Conservation (phyloP, 169 alveolate genomes). For the Ichthyophthirius multifiliis region DNA sequence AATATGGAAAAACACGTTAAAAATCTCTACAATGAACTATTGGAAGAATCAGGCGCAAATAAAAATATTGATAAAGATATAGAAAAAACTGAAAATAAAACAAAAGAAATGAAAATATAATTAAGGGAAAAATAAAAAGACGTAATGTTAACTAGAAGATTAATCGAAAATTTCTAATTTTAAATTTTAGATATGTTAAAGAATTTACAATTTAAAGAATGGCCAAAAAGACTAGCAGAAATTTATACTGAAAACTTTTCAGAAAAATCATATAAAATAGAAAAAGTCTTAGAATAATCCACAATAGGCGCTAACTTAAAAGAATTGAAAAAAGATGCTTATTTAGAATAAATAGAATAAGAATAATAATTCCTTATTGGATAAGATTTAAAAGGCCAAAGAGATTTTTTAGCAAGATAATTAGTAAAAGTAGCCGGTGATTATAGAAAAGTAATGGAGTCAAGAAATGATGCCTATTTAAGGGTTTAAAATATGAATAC, state of each 20-base stretch:
- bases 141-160: not conserved
- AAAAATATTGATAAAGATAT: constrained; percentile 14
- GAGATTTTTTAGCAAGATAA: not conserved
- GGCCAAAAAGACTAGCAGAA: not conserved
- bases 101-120: not conserved
- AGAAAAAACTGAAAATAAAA: not conserved
- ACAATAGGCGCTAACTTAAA: constrained; percentile 1
- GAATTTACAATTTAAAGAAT: not conserved
- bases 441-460: not conserved
- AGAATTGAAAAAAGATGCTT: constrained; percentile 24
- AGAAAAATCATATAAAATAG: not conserved
- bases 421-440: constrained; percentile 4
- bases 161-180: constrained; percentile 18
- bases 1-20: constrained; percentile 48
- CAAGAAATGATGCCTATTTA: constrained; percentile 20
- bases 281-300: not conserved
- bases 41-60: constrained; percentile 37
- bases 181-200: not conserved
- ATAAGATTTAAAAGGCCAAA: constrained; percentile 10
- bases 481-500: constrained; percentile 22
- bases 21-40: constrained; percentile 32
- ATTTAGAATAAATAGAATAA: constrained; percentile 20
- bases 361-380: not conserved
- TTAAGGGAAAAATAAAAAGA: not conserved
- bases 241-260: not conserved